These are phyloP conservation scores for Lactarius indigo DNA, from an alignment of 768 basidiomycete species.

Conservation along the genomic window DNA sequence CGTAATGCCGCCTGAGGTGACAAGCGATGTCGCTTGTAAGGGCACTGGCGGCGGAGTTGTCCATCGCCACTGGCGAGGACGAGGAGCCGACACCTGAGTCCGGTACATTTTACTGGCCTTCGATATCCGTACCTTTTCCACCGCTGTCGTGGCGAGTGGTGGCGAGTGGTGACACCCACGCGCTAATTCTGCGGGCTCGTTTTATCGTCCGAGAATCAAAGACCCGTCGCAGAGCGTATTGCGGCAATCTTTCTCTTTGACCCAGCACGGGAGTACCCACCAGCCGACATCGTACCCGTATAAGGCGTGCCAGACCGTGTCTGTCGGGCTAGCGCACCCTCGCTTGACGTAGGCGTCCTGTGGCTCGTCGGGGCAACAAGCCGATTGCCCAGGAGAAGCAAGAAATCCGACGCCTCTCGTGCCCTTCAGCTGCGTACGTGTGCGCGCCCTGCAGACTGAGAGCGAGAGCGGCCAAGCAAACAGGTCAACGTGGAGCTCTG, in stretches of 20 bases:
- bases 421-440: constrained; percentile 29
- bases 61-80: constrained; percentile 32
- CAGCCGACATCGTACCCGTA: constrained; percentile 29
- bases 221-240: constrained; percentile 32
- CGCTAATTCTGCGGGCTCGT: constrained; percentile 16
- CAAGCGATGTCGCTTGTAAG: constrained; percentile 35
- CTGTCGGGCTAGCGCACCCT: constrained; percentile 31
- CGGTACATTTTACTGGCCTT: not conserved
- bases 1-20: constrained; percentile 31
- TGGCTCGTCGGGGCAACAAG: constrained; percentile 45
- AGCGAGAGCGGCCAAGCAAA: constrained; percentile 57
- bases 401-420: constrained; percentile 51
- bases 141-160: constrained; percentile 25
- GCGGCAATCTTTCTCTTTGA: constrained; percentile 38
- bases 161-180: too few relatives aligned
- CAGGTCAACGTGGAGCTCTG: constrained; percentile 58
- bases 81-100: constrained; percentile 26
- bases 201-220: constrained; percentile 29
- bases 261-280: constrained; percentile 36
- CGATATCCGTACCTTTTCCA: not conserved
- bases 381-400: constrained; percentile 66
- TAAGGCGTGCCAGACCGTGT: constrained; percentile 32
- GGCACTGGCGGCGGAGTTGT: constrained; percentile 21
- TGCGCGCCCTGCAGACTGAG: constrained; percentile 51
- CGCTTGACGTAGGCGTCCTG: constrained; percentile 27